phyloP scores from a whole-genome alignment of 2,329 filamentous ascomycete genomes.

The Trichoderma cornu-damae region DNA sequence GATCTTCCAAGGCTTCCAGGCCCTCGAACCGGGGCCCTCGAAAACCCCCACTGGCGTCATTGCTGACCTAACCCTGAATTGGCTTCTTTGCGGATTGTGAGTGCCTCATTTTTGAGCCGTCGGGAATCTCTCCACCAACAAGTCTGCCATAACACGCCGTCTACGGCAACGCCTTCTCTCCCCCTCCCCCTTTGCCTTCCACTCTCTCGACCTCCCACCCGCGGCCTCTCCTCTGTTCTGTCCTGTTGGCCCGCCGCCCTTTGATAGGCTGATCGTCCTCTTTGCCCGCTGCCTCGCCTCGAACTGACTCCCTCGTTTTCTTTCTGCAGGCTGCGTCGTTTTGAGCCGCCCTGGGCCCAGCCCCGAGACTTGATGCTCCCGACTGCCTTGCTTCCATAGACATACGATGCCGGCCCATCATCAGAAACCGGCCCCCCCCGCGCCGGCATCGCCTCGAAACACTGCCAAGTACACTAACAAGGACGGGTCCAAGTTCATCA shows the following conservation, averaged over 20 bases:
- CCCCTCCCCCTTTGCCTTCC: slow-evolving; percentile 4
- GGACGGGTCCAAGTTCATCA: slow-evolving; percentile 65
- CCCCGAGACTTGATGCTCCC: slow-evolving; percentile 36
- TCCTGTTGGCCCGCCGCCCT: neutral
- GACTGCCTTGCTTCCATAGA: slow-evolving; percentile 32
- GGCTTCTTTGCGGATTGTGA: slow-evolving; percentile 30
- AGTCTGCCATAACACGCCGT: slow-evolving; percentile 8
- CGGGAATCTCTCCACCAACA: slow-evolving; percentile 19
- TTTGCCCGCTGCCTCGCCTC: neutral
- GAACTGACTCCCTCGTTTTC: slow-evolving; percentile 12
- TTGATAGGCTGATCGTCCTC: neutral
- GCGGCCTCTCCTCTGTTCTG: neutral
- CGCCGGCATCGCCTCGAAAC: slow-evolving; percentile 48
- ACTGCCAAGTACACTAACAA: slow-evolving; percentile 62
- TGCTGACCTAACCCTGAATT: slow-evolving; percentile 37
- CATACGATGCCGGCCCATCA: slow-evolving; percentile 49
- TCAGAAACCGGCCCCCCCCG: slow-evolving; percentile 45
- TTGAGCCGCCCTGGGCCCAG: slow-evolving; percentile 20
- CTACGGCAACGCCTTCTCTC: slow-evolving; percentile 19
- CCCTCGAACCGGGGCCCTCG: neutral
- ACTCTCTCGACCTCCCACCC: too few relatives aligned
- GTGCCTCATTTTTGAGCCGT: slow-evolving; percentile 37
- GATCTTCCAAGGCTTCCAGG: neutral
- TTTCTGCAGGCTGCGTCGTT: slow-evolving; percentile 15
- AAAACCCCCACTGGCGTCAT: slow-evolving; percentile 33